Evolutionary conservation across 192 early-diverging fungal species (phyloP).

Genomic region (Coemansia sp.): DNA sequence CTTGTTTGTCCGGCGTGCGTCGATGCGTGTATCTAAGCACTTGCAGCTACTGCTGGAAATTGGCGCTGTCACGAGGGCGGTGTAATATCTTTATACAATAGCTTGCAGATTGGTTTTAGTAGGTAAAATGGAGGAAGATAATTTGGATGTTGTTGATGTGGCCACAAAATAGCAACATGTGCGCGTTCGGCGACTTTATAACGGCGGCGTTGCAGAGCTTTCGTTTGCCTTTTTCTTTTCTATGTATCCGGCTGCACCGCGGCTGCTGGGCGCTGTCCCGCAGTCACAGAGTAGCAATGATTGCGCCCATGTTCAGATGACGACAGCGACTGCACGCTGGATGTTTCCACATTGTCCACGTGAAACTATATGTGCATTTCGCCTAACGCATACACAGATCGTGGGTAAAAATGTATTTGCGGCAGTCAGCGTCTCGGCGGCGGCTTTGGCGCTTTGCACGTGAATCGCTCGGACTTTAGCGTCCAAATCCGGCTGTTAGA

Average conservation of each 20-base stretch:
- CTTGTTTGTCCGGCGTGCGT: conserved; percentile 1
- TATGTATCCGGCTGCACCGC: conserved; percentile 1
- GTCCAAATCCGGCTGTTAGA: neutral
- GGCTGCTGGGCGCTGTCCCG: conserved; percentile 1
- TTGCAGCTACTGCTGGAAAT: neutral
- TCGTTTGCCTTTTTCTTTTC: neutral
- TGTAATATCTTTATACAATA: neutral
- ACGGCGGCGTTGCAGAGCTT: neutral
- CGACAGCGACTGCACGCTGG: conserved; percentile 14
- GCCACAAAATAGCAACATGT: neutral
- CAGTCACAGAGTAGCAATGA: conserved; percentile 5
- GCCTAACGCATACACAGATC: neutral
- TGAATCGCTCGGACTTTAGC: neutral
- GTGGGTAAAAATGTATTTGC: neutral
- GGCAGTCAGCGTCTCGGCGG: neutral
- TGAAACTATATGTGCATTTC: conserved; percentile 8
- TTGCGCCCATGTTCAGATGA: conserved; percentile 4
- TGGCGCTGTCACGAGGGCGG: neutral
- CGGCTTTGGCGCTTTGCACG: neutral
- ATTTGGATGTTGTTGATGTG: neutral
- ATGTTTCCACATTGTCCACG: conserved; percentile 15
- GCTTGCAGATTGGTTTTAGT: neutral
- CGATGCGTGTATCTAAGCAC: neutral
- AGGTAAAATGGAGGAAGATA: neutral
- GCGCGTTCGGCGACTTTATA: neutral